phyloP scores from a whole-genome alignment of 176 grass and related monocot genomes.

The Eleusine indica region DNA sequence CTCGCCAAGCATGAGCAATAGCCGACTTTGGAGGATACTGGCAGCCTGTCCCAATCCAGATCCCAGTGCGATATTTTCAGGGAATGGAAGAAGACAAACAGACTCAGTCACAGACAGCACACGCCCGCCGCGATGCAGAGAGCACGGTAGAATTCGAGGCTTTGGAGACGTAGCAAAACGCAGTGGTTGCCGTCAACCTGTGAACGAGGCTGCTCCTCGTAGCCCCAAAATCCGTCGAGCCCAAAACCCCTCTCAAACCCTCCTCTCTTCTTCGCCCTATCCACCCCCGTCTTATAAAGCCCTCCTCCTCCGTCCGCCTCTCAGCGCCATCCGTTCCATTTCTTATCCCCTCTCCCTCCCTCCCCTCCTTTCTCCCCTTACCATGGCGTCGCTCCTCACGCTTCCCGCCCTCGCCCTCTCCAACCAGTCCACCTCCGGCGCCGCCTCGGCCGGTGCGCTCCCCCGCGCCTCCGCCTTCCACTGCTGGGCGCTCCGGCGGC shows the following conservation, averaged over 20 bases:
- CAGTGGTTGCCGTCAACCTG: background rate
- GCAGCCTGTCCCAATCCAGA: background rate
- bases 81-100: background rate
- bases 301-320: background rate
- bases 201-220: conserved; percentile 2
- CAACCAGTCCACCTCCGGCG: conserved; percentile 29
- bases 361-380: background rate
- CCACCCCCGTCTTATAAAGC: background rate
- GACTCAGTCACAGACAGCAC: too few species aligned
- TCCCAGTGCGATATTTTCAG: background rate
- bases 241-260: conserved; percentile 30
- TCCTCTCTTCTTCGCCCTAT: background rate
- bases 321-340: conserved; percentile 3
- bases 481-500: conserved; percentile 43
- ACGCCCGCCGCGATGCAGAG: background rate
- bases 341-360: background rate
- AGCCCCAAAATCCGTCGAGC: background rate
- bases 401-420: conserved; percentile 7
- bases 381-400: background rate
- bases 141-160: background rate
- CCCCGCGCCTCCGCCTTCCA: conserved; percentile 37
- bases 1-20: background rate
- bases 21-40: background rate
- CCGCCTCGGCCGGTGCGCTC: conserved; percentile 12
- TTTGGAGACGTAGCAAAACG: background rate